Conservation (phyloP, 2,329 filamentous ascomycete genomes). For the Arthrinium puccinioides region DNA sequence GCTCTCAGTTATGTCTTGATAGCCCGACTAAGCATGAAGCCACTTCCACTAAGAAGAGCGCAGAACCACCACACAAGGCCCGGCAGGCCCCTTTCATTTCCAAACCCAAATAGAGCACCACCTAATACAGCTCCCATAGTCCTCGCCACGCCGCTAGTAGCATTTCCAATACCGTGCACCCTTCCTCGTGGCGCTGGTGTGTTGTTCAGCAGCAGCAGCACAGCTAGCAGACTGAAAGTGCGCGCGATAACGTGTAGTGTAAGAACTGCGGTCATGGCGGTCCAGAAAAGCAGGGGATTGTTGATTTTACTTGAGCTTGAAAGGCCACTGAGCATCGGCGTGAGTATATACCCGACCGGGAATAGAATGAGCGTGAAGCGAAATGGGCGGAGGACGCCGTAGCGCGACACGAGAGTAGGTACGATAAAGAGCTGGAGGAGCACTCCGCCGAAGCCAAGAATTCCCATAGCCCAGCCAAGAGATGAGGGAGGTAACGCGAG, state of each 20-base stretch:
- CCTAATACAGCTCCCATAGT: neutral
- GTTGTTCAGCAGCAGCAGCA: neutral
- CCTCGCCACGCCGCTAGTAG: neutral
- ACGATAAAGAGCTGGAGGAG: neutral
- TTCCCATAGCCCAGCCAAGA: neutral
- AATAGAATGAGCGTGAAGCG: neutral
- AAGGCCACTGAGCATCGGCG: neutral
- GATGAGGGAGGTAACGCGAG: neutral
- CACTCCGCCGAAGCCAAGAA: neutral
- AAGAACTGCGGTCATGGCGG: neutral
- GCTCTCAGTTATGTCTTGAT: too few species aligned
- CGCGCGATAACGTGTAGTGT: neutral
- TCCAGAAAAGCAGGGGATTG: neutral
- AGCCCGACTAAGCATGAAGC: neutral
- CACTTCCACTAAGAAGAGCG: neutral
- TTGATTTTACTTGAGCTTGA: too few species aligned
- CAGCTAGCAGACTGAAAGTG: neutral
- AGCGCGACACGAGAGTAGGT: neutral
- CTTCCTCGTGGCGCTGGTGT: neutral
- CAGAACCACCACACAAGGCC: neutral
- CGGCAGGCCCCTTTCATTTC: neutral
- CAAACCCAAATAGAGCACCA: neutral
- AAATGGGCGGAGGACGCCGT: neutral
- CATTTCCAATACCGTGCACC: neutral
- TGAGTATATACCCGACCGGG: neutral